A percentile compares a stretch with the other conserved stretches of the same genome.
Evolutionary conservation across 2,329 filamentous ascomycete genomes (phyloP).

Genomic region (Diplodia sapinea): DNA sequence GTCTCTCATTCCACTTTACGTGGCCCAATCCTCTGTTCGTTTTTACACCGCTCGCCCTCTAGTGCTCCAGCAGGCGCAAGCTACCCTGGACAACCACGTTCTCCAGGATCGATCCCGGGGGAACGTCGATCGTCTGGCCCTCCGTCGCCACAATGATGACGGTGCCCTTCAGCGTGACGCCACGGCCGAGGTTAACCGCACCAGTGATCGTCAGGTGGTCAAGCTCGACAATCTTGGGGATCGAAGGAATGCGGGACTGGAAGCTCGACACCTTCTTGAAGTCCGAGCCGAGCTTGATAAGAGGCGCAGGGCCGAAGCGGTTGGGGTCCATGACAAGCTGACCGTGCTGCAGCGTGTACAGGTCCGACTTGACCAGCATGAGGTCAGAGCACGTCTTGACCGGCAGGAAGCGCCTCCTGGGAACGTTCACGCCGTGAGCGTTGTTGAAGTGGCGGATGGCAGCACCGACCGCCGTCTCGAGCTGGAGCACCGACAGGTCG

Average conservation of each 20-base stretch:
- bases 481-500: constrained; percentile 94
- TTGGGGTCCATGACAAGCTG: constrained; percentile 96
- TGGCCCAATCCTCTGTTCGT: neutral
- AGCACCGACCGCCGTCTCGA: constrained; percentile 97
- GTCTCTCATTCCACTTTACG: constrained; percentile 16
- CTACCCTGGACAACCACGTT: constrained; percentile 99
- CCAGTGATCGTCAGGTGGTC: constrained; percentile 98
- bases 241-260: constrained; percentile 83
- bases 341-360: constrained; percentile 98
- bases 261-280: constrained; percentile 99
- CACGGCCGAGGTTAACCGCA: constrained; percentile 93
- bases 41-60: constrained; percentile 17
- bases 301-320: constrained; percentile 92
- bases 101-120: constrained; percentile 94
- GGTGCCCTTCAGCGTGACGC: constrained; percentile 95
- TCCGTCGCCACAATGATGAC: constrained; percentile 99
- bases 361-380: constrained; percentile 99
- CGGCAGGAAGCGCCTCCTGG: constrained; percentile 94
- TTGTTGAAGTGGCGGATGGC: constrained; percentile 99
- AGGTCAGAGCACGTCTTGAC: constrained; percentile 99
- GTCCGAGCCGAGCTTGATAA: constrained; percentile 98
- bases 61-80: constrained; percentile 75
- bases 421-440: constrained; percentile 98
- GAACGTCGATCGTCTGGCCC: constrained; percentile 96
- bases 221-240: constrained; percentile 88